Evolutionary conservation across 73 alveolate species (phyloP).

Genomic region (Paraurostyla sp.): DNA sequence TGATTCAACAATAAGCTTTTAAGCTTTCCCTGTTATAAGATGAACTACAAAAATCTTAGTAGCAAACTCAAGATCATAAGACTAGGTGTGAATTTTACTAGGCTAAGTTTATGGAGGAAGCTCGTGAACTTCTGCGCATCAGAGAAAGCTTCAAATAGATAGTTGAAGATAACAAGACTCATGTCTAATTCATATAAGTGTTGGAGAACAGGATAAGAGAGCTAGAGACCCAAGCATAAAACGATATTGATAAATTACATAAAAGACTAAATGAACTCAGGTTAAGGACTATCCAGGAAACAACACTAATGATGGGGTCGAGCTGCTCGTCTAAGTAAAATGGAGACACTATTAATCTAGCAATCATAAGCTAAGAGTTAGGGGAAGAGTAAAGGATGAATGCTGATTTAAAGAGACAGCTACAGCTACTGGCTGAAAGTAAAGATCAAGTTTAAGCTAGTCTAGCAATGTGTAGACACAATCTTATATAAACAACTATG

Average conservation of each 20-base stretch:
- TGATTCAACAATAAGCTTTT: background rate
- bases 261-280: conserved; percentile 50
- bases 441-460: conserved; percentile 35
- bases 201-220: conserved; percentile 47
- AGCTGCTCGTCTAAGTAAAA: background rate
- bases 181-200: conserved; percentile 34
- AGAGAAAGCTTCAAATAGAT: conserved; percentile 16
- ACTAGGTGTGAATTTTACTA: conserved; percentile 33
- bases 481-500: conserved; percentile 46
- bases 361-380: conserved; percentile 27
- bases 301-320: background rate
- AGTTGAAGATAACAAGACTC: conserved; percentile 58
- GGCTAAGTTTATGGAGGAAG: conserved; percentile 51
- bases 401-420: conserved; percentile 13
- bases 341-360: background rate
- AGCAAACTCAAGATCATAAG: background rate
- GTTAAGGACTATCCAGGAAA: conserved; percentile 29
- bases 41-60: background rate
- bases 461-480: conserved; percentile 54
- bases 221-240: conserved; percentile 29
- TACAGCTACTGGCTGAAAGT: background rate
- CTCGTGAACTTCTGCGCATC: conserved; percentile 7
- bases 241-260: conserved; percentile 37
- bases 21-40: background rate
- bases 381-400: conserved; percentile 22